These are phyloP conservation scores for Xylaria sp. DNA, from an alignment of 2,329 filamentous ascomycete species.

Conservation along the genomic window DNA sequence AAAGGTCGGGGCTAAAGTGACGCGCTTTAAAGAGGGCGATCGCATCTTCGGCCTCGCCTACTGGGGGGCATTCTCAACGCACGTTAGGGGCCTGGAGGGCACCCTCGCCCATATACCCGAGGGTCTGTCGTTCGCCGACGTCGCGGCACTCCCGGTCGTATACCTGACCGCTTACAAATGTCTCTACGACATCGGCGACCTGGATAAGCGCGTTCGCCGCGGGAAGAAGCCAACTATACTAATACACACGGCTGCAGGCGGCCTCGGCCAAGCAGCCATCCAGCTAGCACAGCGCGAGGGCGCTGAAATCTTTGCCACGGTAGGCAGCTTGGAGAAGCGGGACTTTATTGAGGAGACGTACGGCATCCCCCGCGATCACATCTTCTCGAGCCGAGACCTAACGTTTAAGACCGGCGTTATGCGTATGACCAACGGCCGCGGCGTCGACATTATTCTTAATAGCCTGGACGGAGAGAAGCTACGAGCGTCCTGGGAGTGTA, in stretches of 20 bases:
- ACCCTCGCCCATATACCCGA: slow-evolving; percentile 30
- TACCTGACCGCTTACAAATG: slow-evolving; percentile 43
- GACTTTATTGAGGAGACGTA: not conserved
- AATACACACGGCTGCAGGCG: too few species aligned
- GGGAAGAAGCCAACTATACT: too few species aligned
- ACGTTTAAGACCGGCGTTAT: too few species aligned
- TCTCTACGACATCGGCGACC: too few species aligned
- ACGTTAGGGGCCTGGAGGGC: slow-evolving; percentile 28
- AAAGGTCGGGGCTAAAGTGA: slow-evolving; percentile 38
- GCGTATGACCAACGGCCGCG: too few species aligned
- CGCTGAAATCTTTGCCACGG: not conserved
- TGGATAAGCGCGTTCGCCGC: too few species aligned
- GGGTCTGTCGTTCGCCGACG: slow-evolving; percentile 27
- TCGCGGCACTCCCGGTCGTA: slow-evolving; percentile 19
- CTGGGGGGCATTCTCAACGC: slow-evolving; percentile 19
- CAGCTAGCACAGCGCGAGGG: too few species aligned
- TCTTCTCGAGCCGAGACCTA: too few species aligned
- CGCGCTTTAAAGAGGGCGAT: slow-evolving; percentile 35
- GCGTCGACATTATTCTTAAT: not conserved
- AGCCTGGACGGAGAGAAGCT: not conserved
- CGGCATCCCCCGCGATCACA: too few species aligned
- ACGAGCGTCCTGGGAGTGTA: too few species aligned
- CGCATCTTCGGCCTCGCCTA: slow-evolving; percentile 21
- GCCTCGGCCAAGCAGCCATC: too few species aligned
- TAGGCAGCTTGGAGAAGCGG: not conserved